Evolutionary conservation across 2,329 filamentous ascomycete species (phyloP).

Genomic region (Aureobasidium musti): DNA sequence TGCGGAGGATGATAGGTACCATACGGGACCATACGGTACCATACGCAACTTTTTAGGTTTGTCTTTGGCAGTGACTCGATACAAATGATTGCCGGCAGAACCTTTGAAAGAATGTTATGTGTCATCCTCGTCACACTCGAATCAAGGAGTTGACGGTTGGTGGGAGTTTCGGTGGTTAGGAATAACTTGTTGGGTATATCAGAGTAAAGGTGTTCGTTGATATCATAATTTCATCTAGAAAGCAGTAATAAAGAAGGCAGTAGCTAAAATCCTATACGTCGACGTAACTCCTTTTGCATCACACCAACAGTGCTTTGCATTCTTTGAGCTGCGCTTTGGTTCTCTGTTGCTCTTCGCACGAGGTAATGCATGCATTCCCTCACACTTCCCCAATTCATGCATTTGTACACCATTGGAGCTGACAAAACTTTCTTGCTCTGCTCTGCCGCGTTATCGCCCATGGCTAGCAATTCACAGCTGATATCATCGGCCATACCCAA

Average conservation of each 20-base stretch:
- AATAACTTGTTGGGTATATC: too few relatives aligned
- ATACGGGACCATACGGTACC: too few relatives aligned
- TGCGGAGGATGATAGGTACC: too few relatives aligned
- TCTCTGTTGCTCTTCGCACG: slow-evolving; percentile 36
- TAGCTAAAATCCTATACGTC: neutral
- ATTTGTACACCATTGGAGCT: slow-evolving; percentile 37
- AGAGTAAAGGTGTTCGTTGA: too few relatives aligned
- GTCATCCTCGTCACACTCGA: too few relatives aligned
- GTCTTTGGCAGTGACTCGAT: too few relatives aligned
- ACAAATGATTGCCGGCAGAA: too few relatives aligned
- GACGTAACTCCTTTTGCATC: slow-evolving; percentile 20
- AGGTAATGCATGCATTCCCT: slow-evolving; percentile 40
- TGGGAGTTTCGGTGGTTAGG: too few relatives aligned
- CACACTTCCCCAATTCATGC: slow-evolving; percentile 38
- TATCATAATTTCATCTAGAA: neutral
- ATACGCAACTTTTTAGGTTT: too few relatives aligned
- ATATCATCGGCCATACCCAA: slow-evolving; percentile 40
- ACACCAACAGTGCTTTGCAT: slow-evolving; percentile 18
- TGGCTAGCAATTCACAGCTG: slow-evolving; percentile 34
- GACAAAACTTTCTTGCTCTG: neutral
- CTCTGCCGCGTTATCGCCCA: neutral
- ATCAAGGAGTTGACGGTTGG: too few relatives aligned
- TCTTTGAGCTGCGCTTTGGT: slow-evolving; percentile 32
- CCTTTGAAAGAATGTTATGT: too few relatives aligned
- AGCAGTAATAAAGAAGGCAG: neutral